These are phyloP conservation scores for Suhomyces kilbournensis DNA, from an alignment of 805 yeast species.

Conservation along the genomic window DNA sequence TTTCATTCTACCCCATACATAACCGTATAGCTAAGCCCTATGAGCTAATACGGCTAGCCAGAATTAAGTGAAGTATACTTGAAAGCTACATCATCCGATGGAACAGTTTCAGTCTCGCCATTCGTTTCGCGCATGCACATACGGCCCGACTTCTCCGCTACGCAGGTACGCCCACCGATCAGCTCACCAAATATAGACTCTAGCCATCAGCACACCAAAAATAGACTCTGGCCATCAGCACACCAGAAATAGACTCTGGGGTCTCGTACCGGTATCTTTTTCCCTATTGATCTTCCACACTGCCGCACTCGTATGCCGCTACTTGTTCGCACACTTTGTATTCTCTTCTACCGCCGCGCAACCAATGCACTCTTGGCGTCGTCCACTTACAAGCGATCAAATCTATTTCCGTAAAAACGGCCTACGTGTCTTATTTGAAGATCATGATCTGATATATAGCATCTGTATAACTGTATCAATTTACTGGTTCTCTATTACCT, in stretches of 20 bases:
- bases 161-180: not conserved
- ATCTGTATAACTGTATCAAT: not conserved
- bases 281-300: not conserved
- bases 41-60: not conserved
- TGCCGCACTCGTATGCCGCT: not conserved
- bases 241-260: not conserved
- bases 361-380: not conserved
- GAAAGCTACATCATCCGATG: not conserved
- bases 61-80: not conserved
- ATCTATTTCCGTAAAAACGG: not conserved
- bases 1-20: not conserved
- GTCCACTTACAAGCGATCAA: not conserved
- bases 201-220: too few species aligned
- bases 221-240: too few species aligned
- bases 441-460: not conserved
- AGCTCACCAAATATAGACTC: not conserved
- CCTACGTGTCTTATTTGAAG: not conserved
- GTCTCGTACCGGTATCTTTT: not conserved
- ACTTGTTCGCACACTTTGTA: not conserved
- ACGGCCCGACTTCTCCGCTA: not conserved
- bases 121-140: not conserved
- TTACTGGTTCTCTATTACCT: not conserved
- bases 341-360: not conserved
- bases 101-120: not conserved
- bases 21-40: not conserved